Percentiles rank a stretch among this genome's conserved stretches.
These are phyloP conservation scores for Gryganskiella cystojenkinii DNA, from an alignment of 192 early-diverging fungal species.

Conservation along the genomic window DNA sequence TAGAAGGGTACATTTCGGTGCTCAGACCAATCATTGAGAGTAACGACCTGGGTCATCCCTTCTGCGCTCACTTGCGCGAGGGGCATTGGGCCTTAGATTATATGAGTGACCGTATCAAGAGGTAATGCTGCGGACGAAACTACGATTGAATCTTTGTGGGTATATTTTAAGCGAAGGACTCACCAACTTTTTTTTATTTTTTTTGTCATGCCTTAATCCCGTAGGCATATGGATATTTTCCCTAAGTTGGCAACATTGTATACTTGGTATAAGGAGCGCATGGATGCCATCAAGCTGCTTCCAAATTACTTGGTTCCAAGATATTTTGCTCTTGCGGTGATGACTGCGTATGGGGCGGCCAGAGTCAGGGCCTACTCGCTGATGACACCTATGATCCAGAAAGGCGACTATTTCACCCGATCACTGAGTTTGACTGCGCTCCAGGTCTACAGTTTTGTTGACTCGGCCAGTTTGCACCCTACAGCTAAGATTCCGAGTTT, in stretches of 20 bases:
- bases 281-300: conserved; percentile 74
- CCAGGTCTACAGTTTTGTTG: conserved; percentile 85
- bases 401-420: conserved; percentile 73
- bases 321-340: conserved; percentile 90
- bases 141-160: background rate
- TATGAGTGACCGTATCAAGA: conserved; percentile 75
- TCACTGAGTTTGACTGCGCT: conserved; percentile 82
- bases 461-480: conserved; percentile 87
- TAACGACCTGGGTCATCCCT: conserved; percentile 94
- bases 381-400: conserved; percentile 66
- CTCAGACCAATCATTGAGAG: conserved; percentile 80
- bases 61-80: conserved; percentile 89
- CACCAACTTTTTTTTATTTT: background rate
- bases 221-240: conserved; percentile 44
- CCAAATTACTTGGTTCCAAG: conserved; percentile 91
- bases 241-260: conserved; percentile 52
- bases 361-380: conserved; percentile 68
- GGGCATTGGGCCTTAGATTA: conserved; percentile 97
- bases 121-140: conserved; percentile 43
- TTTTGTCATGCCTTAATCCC: no score
- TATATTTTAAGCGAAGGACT: no score
- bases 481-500: conserved; percentile 66
- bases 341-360: conserved; percentile 81
- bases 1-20: conserved; percentile 92
- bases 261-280: conserved; percentile 85